A percentile compares a stretch with the other conserved stretches of the same genome.
Conservation (phyloP, 2,329 filamentous ascomycete species). For the Albifimbria verrucaria region DNA sequence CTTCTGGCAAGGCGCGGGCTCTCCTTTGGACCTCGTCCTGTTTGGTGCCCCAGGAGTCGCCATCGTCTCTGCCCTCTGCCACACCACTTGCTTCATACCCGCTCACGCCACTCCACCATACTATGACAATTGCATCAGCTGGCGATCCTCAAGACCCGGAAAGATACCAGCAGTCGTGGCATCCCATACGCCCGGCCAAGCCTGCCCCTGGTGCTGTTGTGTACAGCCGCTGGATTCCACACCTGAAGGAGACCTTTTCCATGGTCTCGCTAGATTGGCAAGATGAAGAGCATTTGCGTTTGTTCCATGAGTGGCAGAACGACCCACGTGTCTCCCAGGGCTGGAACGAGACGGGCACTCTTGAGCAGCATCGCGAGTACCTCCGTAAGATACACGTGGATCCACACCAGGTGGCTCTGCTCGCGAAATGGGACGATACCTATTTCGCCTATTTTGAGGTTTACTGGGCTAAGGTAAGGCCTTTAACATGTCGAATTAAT, state of each 20-base stretch:
- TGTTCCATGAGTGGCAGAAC: constrained; percentile 82
- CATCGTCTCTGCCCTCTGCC: constrained; percentile 29
- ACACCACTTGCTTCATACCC: constrained; percentile 43
- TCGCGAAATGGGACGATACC: constrained; percentile 68
- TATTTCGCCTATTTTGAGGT: constrained; percentile 78
- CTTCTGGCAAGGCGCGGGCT: constrained; percentile 70
- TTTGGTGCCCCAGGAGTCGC: constrained; percentile 51
- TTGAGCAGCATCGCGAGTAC: constrained; percentile 73
- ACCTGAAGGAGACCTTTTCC: constrained; percentile 72
- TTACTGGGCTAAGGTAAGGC: constrained; percentile 68
- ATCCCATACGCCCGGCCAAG: constrained; percentile 70
- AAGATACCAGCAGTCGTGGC: constrained; percentile 53
- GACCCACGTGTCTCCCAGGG: constrained; percentile 76
- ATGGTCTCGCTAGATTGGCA: constrained; percentile 71
- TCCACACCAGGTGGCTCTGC: constrained; percentile 66
- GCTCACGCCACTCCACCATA: constrained; percentile 46
- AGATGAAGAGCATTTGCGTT: constrained; percentile 59
- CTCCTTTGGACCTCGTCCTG: constrained; percentile 63
- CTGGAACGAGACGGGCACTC: constrained; percentile 75
- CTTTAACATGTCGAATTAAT: neutral
- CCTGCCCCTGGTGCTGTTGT: constrained; percentile 66
- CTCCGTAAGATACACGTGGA: constrained; percentile 66
- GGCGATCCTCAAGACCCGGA: constrained; percentile 38
- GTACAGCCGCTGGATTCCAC: constrained; percentile 77
- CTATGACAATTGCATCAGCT: constrained; percentile 33